Percentiles rank a stretch among this genome's conserved stretches.
Evolutionary conservation across 2,329 filamentous ascomycete genomes (phyloP).

Genomic region (Colletotrichum sp.): DNA sequence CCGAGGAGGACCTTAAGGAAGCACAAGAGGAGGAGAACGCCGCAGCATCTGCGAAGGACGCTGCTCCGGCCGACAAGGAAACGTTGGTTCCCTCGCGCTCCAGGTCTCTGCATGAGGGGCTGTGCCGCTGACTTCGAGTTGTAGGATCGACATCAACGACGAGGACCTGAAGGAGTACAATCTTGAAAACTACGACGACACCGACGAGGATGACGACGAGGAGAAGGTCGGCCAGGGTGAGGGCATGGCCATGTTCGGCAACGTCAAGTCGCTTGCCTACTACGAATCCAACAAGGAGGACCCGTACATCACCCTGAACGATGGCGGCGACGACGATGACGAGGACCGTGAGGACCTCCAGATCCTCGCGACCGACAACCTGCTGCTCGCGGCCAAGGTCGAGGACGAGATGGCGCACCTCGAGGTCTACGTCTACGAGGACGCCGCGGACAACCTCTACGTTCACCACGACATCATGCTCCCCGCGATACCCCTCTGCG

Average conservation of each 20-base stretch:
- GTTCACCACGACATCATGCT: constrained; percentile 99
- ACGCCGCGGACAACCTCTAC: constrained; percentile 93
- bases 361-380: constrained; percentile 89
- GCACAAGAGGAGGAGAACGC: constrained; percentile 54
- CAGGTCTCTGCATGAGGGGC: not conserved
- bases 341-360: constrained; percentile 94
- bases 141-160: constrained; percentile 68
- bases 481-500: constrained; percentile 90
- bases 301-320: constrained; percentile 91
- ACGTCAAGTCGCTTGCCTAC: constrained; percentile 91
- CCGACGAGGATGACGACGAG: constrained; percentile 59
- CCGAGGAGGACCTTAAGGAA: constrained; percentile 81
- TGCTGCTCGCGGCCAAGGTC: constrained; percentile 89
- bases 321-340: constrained; percentile 75
- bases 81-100: constrained; percentile 30
- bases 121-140: constrained; percentile 21
- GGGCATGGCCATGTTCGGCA: constrained; percentile 91
- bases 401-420: constrained; percentile 97
- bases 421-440: constrained; percentile 97
- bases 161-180: constrained; percentile 96
- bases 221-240: constrained; percentile 57
- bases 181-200: constrained; percentile 93
- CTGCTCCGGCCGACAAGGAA: constrained; percentile 23
- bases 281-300: constrained; percentile 94
- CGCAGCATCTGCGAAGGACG: constrained; percentile 24